Percentiles rank a stretch among this genome's conserved stretches.
Conservation (phyloP, 1,139 yeast genomes). For the Protomyces gravidus region DNA sequence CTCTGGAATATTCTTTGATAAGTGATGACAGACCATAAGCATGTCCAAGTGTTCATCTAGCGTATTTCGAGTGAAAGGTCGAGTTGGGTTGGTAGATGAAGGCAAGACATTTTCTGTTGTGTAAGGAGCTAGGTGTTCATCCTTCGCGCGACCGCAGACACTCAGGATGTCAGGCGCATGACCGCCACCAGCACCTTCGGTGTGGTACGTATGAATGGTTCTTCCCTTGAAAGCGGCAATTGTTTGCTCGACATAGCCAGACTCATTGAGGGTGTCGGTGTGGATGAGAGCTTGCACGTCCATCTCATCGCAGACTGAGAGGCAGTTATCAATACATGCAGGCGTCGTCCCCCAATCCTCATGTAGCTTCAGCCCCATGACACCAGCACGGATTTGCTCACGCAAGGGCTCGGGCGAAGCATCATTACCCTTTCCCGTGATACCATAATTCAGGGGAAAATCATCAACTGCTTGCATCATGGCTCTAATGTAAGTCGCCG, state of each 20-base stretch:
- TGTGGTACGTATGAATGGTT: constrained; percentile 32
- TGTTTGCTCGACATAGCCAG: constrained; percentile 30
- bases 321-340: constrained; percentile 29
- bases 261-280: constrained; percentile 31
- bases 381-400: constrained; percentile 30
- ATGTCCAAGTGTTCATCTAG: constrained; percentile 31
- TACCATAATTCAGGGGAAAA: constrained; percentile 30
- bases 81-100: constrained; percentile 31
- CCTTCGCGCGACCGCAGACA: constrained; percentile 19
- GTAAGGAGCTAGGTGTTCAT: constrained; percentile 9
- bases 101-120: constrained; percentile 28
- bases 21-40: constrained; percentile 32
- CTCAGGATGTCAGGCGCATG: constrained; percentile 31
- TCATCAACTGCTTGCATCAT: constrained; percentile 30
- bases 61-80: constrained; percentile 30
- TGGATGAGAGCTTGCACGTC: constrained; percentile 32
- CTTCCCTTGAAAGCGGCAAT: constrained; percentile 30
- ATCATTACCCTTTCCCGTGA: constrained; percentile 32
- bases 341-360: constrained; percentile 33
- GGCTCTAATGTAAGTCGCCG: constrained; percentile 16
- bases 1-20: constrained; percentile 30
- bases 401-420: constrained; percentile 17
- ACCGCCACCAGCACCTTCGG: constrained; percentile 32
- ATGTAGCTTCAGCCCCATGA: constrained; percentile 30
- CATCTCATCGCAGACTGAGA: constrained; percentile 30